Base-by-base conservation (phyloP, 192 early-diverging fungal species). In the Coemansia sp. region DNA sequence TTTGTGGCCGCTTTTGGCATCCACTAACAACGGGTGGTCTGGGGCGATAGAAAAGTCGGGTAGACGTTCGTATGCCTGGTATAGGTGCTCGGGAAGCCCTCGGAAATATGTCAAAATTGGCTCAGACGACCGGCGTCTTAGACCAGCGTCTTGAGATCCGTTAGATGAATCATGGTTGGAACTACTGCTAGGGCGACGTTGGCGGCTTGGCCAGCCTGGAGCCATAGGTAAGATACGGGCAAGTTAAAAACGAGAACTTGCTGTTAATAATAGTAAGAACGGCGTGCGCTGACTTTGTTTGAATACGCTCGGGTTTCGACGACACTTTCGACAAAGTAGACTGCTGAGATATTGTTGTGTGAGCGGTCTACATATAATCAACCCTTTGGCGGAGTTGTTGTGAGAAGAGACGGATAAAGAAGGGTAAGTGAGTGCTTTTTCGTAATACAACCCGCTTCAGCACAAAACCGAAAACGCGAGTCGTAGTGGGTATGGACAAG, bases 61-160 rank as follows among this genome's bases (percentile, higher is more conserved):
- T 1, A 79, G 61, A 15, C 52, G 73, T 3, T 72, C 67, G 40
- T 78, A 67, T 10, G 76, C 41, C 3, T 67, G 33, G 33, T 72
- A 78, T 0, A 83, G 51, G 51, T 78, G 70, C 34, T 78, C 76
- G 24, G 80, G 80, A 5, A 83, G 49, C 1, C 80, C 70, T 20
- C 73, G 22, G 27, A 55, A 31, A 3, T 57, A 33, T 15, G 67
- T 11, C 1, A 57, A 3, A 57, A 5, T 31, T 57, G 54, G 15
- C 54, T 57, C 54, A 11, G 54, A 57, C 27, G 29, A 31, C 54
- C 3, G 54, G 13, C 54, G 54, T 10, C 54, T 57, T 15, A 57
- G 29, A 29, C 6, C 12, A 33, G 54, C 3, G 27, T 15, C 29
- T 15, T 24, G 54, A 15, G 12, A 27, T 31, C 54, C 27, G 15